Conservation (phyloP, 2,329 filamentous ascomycete genomes). For the Coleophoma cylindrospora region DNA sequence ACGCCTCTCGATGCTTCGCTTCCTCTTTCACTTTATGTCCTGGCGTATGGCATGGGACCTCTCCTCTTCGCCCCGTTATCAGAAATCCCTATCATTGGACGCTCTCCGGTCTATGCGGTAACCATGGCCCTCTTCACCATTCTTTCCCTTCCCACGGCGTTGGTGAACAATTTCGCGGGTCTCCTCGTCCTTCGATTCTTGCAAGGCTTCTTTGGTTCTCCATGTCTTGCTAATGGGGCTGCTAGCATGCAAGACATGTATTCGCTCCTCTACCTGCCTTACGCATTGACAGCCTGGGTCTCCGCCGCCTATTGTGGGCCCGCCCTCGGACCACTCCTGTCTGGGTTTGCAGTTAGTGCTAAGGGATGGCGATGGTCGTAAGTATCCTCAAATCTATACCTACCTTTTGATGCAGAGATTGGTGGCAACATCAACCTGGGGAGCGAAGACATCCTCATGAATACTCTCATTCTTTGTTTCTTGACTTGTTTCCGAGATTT, state of each 20-base stretch:
- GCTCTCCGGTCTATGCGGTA: conserved; percentile 62
- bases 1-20: conserved; percentile 46
- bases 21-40: conserved; percentile 57
- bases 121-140: conserved; percentile 67
- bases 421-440: too few relatives aligned
- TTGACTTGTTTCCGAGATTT: neutral
- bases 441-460: too few relatives aligned
- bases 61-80: conserved; percentile 61
- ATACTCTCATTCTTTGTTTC: too few relatives aligned
- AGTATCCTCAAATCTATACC: neutral
- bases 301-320: conserved; percentile 43
- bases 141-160: conserved; percentile 57
- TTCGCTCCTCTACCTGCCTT: conserved; percentile 48
- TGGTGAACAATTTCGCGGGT: conserved; percentile 58
- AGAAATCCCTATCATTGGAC: conserved; percentile 62
- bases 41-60: conserved; percentile 60
- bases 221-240: conserved; percentile 56
- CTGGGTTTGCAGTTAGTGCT: conserved; percentile 52
- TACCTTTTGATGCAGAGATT: too few relatives aligned
- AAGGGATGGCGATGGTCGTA: conserved; percentile 58
- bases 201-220: conserved; percentile 62
- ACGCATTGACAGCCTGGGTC: conserved; percentile 56
- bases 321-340: conserved; percentile 56
- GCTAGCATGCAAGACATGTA: conserved; percentile 50
- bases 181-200: conserved; percentile 61